Base-by-base conservation (phyloP, 176 grass and related monocot genomes). In the Echinochloa phyllopogon region DNA sequence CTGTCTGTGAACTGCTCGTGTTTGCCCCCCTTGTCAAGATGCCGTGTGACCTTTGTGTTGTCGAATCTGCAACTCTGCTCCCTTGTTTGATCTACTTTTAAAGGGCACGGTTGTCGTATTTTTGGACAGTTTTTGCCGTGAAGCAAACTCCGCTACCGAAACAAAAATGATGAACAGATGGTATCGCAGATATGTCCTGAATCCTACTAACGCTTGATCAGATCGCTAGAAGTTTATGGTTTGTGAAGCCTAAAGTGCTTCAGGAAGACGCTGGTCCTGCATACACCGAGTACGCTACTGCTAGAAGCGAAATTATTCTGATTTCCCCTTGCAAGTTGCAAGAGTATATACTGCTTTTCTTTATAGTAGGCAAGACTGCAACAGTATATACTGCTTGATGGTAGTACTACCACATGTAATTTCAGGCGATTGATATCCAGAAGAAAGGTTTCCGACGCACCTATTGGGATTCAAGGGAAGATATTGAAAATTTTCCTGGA, bases 71-170 rank as follows among this genome's bases (percentile, higher is more conserved):
- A 51, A 50, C 36, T 11, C 39, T 60, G 48, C 11, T 23, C 39
- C 36, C 6, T 65, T 84, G 13, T 41, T 81, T 60, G 6, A 18
- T 81, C 79, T 77, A 17, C 73, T 84, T 84, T 49, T 58, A 10
- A 24, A 49, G 27, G 13, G 23, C 24, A 40, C n/a, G 10, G 3
- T 15, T 37, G 50, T 11, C 39, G 11, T 60, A 36, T 77, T 45
- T 53, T 23, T 78, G 11, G 42, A 3, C 43, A 23, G 8, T 18
- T 69, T 58, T 78, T 47, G 52, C 58, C 25, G 20, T 16, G 41
- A 76, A 66, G 3, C 27, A 58, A 53, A 37, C 51, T 78, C 43
- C 15, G 29, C n/a, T 16, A 20, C 4, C 41, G 7, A 41, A 43
- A 48, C 29, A 10, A 62, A 33, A 17, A 18, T 56, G 20, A 16